Conservation (phyloP, 1,139 yeast species). For the Sugiyamaella novakii region DNA sequence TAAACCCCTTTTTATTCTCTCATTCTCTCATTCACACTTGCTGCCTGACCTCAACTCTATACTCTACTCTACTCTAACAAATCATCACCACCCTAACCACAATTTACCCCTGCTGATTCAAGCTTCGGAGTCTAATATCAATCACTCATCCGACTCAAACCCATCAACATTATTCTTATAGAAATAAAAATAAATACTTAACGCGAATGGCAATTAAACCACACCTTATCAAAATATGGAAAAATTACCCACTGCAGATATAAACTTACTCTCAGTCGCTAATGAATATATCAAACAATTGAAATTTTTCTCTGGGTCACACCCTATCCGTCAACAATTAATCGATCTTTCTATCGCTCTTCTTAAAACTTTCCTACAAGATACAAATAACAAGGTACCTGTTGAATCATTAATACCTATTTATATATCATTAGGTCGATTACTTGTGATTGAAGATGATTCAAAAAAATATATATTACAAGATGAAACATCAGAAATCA, state of each 20-base stretch:
- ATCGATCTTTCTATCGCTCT: constrained; percentile 9
- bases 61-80: too few species aligned
- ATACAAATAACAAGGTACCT: background rate
- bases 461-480: constrained; percentile 4
- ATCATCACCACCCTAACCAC: too few species aligned
- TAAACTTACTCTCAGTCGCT: constrained; percentile 7
- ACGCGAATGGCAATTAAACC: too few species aligned
- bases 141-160: too few species aligned
- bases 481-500: constrained; percentile 10
- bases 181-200: too few species aligned
- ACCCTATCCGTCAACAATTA: constrained; percentile 5
- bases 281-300: constrained; percentile 7
- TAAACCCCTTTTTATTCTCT: too few species aligned
- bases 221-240: constrained; percentile 1
- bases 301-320: background rate
- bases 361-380: constrained; percentile 7
- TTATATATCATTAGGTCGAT: constrained; percentile 1
- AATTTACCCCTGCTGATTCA: too few species aligned
- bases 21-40: too few species aligned
- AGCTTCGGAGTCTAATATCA: too few species aligned
- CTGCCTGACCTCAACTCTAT: too few species aligned
- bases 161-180: too few species aligned
- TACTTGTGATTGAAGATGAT: constrained; percentile 7
- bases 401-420: background rate
- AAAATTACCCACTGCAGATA: background rate